Base-by-base conservation (phyloP, 257 asterid species). In the Solanum lycopersicoides region DNA sequence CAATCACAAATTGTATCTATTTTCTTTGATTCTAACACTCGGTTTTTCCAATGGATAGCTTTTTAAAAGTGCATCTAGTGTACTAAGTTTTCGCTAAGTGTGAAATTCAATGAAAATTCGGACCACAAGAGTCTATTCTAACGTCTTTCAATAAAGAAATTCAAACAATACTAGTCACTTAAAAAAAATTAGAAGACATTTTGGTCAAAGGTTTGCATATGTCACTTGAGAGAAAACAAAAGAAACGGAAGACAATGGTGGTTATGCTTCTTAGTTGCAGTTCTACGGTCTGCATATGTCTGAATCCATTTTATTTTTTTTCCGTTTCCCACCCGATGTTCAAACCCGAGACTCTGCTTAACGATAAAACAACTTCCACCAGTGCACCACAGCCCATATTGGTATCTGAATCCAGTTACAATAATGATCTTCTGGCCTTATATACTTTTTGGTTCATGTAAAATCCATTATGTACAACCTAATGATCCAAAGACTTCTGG, bases 71-170 rank as follows among this genome's bases (percentile, higher is more conserved):
- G 60, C 34, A 11, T n/a, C 14, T 4, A 3, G 0, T 11, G 9
- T n/a, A 11, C 9, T n/a, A n/a, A 65, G 34, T 2, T n/a, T 23
- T 6, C 8, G 0, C 0, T 65, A 12, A 0, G 16, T 65, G 34
- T n/a, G 16, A n/a, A 8, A 12, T n/a, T 3, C 12, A 12, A 10
- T n/a, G 2, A 11, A 14, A 41, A 23, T 0, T 10, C 30, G 0
- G 0, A 63, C 0, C 15, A 63, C 32, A n/a, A 63, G 28, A 63
- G 16, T 23, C 32, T 63, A 53, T 16, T 14, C 1, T 50, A 15
- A 8, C 63, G 1, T 18, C 65, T 56, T 56, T 56, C 25, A 56
- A 56, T 20, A 56, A 7, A 56, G 25, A 56, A 3, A 56, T 56
- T 56, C 66, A 56, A 56, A 56, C 16, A n/a, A 63, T 63, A 63